Evolutionary conservation across 2,329 filamentous ascomycete species (phyloP).

Genomic region (Ascochyta koolunga): DNA sequence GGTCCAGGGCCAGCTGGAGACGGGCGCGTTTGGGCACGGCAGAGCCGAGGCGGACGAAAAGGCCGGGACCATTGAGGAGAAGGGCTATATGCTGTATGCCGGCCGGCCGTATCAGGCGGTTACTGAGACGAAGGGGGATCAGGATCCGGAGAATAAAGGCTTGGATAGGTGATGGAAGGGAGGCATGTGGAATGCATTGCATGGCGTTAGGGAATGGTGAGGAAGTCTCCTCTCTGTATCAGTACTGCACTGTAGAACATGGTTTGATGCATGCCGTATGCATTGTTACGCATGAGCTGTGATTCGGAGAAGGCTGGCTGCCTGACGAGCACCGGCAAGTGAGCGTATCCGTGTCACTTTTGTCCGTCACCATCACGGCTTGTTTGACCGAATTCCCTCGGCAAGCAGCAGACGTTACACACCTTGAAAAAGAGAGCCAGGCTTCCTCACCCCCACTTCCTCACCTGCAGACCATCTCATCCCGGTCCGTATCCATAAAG

Average conservation of each 20-base stretch:
- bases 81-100: conserved; percentile 48
- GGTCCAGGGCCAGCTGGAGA: conserved; percentile 41
- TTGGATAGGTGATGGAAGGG: conserved; percentile 22
- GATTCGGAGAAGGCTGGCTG: not conserved
- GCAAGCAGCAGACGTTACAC: too few relatives aligned
- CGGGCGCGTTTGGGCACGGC: conserved; percentile 40
- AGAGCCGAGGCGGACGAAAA: conserved; percentile 40
- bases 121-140: conserved; percentile 37
- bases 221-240: conserved; percentile 20
- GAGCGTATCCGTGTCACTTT: not conserved
- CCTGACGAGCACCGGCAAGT: not conserved
- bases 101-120: conserved; percentile 41
- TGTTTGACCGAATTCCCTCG: too few relatives aligned
- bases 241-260: conserved; percentile 17
- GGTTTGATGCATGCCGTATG: not conserved
- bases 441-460: too few relatives aligned
- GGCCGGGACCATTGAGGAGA: conserved; percentile 45
- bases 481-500: conserved; percentile 6
- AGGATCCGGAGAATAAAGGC: conserved; percentile 32
- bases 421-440: too few relatives aligned
- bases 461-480: conserved; percentile 1
- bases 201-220: conserved; percentile 17
- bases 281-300: not conserved
- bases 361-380: too few relatives aligned
- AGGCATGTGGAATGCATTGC: conserved; percentile 12